Conservation (phyloP, 2,329 filamentous ascomycete genomes). For the Dactylellina sp. region DNA sequence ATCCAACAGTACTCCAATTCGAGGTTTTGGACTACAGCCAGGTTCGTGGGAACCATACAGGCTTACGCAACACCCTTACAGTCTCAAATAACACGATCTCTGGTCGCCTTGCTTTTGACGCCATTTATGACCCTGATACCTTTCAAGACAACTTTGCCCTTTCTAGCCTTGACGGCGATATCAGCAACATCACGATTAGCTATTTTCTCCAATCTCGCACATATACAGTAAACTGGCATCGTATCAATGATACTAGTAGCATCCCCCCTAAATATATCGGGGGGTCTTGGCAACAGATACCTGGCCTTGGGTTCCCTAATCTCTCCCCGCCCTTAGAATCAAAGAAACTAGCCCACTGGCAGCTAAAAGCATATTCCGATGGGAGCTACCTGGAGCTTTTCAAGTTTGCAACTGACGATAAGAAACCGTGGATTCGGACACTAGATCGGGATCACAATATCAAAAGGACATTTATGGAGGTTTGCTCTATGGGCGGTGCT, state of each 20-base stretch:
- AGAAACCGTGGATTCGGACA: conserved; percentile 40
- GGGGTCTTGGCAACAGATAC: conserved; percentile 47
- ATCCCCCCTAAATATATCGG: conserved; percentile 29
- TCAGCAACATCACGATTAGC: conserved; percentile 34
- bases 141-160: conserved; percentile 41
- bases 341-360: conserved; percentile 45
- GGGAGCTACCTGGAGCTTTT: conserved; percentile 42
- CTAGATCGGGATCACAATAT: conserved; percentile 44
- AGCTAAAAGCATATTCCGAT: conserved; percentile 36
- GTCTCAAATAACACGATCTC: conserved; percentile 27
- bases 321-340: conserved; percentile 21
- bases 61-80: conserved; percentile 25
- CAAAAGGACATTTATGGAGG: conserved; percentile 42
- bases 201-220: conserved; percentile 46
- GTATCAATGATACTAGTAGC: conserved; percentile 23
- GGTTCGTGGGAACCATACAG: conserved; percentile 44
- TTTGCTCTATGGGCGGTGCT: conserved; percentile 37
- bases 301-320: conserved; percentile 36
- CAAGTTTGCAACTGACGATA: conserved; percentile 32
- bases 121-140: conserved; percentile 45
- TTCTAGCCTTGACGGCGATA: conserved; percentile 20
- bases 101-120: conserved; percentile 21
- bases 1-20: conserved; percentile 45
- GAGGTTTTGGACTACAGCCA: conserved; percentile 40
- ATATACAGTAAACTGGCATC: conserved; percentile 47